These are phyloP conservation scores for Thamnidium elegans DNA, from an alignment of 192 early-diverging fungal genomes.

Conservation along the genomic window DNA sequence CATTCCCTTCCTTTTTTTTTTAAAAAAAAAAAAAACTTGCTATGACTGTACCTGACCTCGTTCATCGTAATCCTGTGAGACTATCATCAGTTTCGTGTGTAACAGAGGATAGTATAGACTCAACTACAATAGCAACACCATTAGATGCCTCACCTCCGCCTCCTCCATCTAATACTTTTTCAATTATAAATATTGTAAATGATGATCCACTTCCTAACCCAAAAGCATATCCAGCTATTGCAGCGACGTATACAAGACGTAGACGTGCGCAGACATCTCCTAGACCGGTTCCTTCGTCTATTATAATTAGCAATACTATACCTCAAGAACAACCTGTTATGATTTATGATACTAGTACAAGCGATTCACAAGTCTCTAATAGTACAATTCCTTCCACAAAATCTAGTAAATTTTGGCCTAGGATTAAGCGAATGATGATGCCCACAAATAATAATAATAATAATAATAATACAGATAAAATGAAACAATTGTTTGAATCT, in stretches of 20 bases:
- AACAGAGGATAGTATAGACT: conserved; percentile 27
- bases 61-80: not conserved
- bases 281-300: not conserved
- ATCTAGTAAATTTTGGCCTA: conserved; percentile 10
- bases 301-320: not conserved
- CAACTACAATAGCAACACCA: conserved; percentile 18
- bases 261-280: conserved; percentile 4
- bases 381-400: not conserved
- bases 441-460: not conserved
- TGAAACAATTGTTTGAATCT: conserved; percentile 2
- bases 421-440: conserved; percentile 19
- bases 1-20: conserved; percentile 1
- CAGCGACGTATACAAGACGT: not conserved
- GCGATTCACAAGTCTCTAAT: no score
- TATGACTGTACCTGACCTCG: not conserved
- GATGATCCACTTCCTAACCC: conserved; percentile 9
- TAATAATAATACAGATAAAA: not conserved
- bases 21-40: not conserved
- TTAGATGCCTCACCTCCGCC: conserved; percentile 17
- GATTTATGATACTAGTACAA: no score
- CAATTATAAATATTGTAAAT: conserved; percentile 17
- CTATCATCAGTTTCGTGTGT: conserved; percentile 18
- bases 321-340: not conserved
- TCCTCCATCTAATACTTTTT: conserved; percentile 8
- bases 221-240: conserved; percentile 11